Base-by-base conservation (phyloP, 495 filamentous ascomycete genomes). In the Aspergillus mulundensis region DNA sequence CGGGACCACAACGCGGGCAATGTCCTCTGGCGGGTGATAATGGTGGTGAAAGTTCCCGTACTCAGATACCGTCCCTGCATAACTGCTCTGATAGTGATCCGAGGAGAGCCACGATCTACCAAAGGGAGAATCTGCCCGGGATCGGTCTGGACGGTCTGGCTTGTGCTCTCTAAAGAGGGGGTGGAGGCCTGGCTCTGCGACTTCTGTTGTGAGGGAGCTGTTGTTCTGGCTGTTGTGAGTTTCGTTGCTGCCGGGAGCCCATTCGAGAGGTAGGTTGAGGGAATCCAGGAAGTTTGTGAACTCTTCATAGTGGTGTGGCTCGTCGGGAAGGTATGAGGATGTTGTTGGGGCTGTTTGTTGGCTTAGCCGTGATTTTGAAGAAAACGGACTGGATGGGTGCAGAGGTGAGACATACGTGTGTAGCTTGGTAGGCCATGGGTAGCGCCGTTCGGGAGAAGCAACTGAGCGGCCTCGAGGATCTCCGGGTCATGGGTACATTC, bases 271-370 rank as follows among this genome's bases (percentile, higher is more conserved):
- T 24, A 75, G 55, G 12, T 67, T 67, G 46, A 75, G 70, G 0
- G 72, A 75, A 58, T 75, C 72, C 38, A 75, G 54, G 56, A 75
- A 75, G 52, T 73, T 67, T 8, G 73, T 73, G 16, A 73, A 51
- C 19, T 73, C 70, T 47, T 45, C 43, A 11, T 24, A 45, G 11
- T 45, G 43, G 7, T 28, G 20, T 11, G 21, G 20, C 5, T 45
- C 43, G 14, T 75, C 72, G 0, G 69, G 70, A 15, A 72, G 36
- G 47, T 73, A 75, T 23, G 70, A 36, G 32, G 32, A 59, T 42
- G 73, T 23, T 30, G 67, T 61, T 59, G 67, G 61, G 25, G 64
- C 72, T 75, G 53, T 32, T 36, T 11, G 15, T 16, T 21, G n/a
- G 43, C n/a, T 38, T 32, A 50, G 30, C 16, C 28, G 15, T 12